Percentiles rank a stretch among this genome's conserved stretches.
These are phyloP conservation scores for Geosmithia putterillii DNA, from an alignment of 2,329 filamentous ascomycete species.

Conservation along the genomic window DNA sequence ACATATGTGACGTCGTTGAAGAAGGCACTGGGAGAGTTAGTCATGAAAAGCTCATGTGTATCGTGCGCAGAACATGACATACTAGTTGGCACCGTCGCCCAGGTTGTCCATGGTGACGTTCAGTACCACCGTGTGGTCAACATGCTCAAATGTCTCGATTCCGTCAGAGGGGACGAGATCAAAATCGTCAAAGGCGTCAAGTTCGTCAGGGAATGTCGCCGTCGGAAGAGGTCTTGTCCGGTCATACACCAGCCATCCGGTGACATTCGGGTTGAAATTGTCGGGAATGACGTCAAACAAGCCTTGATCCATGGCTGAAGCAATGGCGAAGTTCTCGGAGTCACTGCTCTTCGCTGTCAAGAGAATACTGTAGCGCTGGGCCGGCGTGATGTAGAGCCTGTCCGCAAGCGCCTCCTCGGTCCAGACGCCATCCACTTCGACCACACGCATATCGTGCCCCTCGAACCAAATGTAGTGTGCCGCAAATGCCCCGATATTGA, in stretches of 20 bases:
- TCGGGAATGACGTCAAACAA: conserved; percentile 59
- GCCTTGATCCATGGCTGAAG: conserved; percentile 56
- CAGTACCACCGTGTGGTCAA: conserved; percentile 52
- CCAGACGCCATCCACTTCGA: conserved; percentile 65
- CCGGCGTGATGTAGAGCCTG: conserved; percentile 54
- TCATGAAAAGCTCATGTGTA: background rate
- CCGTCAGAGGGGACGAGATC: conserved; percentile 57
- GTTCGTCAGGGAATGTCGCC: conserved; percentile 44
- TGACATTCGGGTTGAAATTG: conserved; percentile 55
- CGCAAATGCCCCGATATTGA: conserved; percentile 64
- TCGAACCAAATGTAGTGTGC: conserved; percentile 56
- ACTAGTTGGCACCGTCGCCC: conserved; percentile 42
- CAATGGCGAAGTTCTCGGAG: conserved; percentile 52
- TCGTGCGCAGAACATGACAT: background rate
- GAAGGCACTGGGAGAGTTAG: too few relatives aligned
- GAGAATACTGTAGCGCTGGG: conserved; percentile 53
- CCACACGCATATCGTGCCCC: conserved; percentile 53
- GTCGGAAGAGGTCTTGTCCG: conserved; percentile 28
- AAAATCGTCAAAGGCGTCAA: conserved; percentile 64
- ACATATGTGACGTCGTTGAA: conserved; percentile 72
- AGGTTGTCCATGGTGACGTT: conserved; percentile 51
- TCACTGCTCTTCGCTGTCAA: conserved; percentile 52
- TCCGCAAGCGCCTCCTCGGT: conserved; percentile 45
- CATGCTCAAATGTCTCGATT: conserved; percentile 43
- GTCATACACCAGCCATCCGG: conserved; percentile 52